Percentiles rank a stretch among this genome's conserved stretches.
Evolutionary conservation across 306 rosid species (phyloP).

Genomic region (Prunus armeniaca): DNA sequence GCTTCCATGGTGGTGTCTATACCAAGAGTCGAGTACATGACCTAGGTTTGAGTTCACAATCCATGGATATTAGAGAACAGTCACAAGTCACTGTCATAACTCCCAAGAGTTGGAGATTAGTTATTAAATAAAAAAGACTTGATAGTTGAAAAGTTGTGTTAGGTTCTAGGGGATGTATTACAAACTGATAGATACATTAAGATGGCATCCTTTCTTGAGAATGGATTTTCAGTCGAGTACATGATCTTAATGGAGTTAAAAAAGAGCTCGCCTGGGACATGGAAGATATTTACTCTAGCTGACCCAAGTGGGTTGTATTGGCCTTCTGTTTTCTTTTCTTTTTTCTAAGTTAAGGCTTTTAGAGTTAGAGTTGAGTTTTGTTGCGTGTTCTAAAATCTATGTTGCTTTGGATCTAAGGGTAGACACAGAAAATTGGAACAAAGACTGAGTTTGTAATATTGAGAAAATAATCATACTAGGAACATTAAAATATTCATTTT

Average conservation of each 20-base stretch:
- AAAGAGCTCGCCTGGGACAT: background rate
- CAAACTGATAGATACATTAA: constrained; percentile 11
- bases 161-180: constrained; percentile 16
- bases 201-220: background rate
- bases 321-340: background rate
- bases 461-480: background rate
- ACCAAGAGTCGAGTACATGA: constrained; percentile 49
- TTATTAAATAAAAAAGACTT: background rate
- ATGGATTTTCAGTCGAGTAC: background rate
- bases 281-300: constrained; percentile 1
- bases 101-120: constrained; percentile 13
- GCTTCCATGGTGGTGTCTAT: constrained; percentile 53
- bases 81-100: constrained; percentile 14
- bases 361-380: constrained; percentile 4
- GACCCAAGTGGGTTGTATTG: background rate
- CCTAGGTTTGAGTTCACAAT: constrained; percentile 54
- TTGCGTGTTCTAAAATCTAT: constrained; percentile 3
- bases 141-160: constrained; percentile 10
- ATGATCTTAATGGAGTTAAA: background rate
- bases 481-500: background rate
- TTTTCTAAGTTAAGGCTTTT: background rate
- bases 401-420: background rate
- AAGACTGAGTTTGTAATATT: background rate
- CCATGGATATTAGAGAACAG: constrained; percentile 28
- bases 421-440: background rate